Conservation (phyloP, 768 basidiomycete genomes). For the Kwoniella heveanensis region DNA sequence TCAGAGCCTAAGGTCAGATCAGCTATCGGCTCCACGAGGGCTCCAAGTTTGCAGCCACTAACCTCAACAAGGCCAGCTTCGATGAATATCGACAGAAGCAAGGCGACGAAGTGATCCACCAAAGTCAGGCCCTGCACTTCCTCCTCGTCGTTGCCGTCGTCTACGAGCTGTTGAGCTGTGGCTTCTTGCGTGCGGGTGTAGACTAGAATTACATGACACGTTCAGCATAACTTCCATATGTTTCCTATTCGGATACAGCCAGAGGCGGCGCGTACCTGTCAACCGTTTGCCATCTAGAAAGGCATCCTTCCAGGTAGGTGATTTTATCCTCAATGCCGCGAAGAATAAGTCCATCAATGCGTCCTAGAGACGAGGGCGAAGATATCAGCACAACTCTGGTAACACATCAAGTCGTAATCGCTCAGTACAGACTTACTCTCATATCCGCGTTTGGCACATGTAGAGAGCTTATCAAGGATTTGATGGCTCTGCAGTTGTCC, state of each 20-base stretch:
- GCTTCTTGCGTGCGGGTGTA: conserved; percentile 47
- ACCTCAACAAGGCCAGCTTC: conserved; percentile 89
- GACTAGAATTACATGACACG: conserved; percentile 21
- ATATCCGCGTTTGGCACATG: conserved; percentile 85
- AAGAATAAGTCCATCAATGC: conserved; percentile 92
- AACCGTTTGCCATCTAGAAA: conserved; percentile 86
- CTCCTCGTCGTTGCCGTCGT: conserved; percentile 34
- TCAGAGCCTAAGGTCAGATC: conserved; percentile 67
- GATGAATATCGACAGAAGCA: conserved; percentile 78
- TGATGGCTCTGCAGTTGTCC: conserved; percentile 81
- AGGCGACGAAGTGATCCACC: conserved; percentile 87
- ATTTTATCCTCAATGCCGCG: conserved; percentile 84
- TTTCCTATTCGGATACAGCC: too few relatives aligned
- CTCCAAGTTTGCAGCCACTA: conserved; percentile 41
- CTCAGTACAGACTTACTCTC: conserved; percentile 62
- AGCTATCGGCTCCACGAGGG: too few relatives aligned
- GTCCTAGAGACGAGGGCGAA: conserved; percentile 63
- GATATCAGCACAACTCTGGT: background rate
- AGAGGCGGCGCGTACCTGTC: conserved; percentile 66
- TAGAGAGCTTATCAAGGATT: conserved; percentile 78
- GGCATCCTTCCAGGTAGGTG: conserved; percentile 88
- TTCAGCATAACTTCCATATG: background rate
- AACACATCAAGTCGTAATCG: background rate
- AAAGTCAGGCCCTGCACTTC: conserved; percentile 68
- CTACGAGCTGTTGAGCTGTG: conserved; percentile 16